Conservation (phyloP, 306 rosid genomes). For the Medicago lupulina region DNA sequence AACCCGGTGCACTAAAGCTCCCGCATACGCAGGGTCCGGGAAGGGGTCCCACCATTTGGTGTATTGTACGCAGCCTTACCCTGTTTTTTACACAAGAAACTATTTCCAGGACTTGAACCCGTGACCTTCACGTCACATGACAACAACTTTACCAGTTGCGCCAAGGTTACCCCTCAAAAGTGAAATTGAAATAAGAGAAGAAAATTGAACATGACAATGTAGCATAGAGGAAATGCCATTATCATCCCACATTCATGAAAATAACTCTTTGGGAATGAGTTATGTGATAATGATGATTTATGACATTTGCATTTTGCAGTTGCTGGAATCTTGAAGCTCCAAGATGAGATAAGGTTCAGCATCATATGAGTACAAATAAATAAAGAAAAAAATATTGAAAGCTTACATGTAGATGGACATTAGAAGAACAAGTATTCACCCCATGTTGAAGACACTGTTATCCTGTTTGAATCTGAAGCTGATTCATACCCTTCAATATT, state of each 20-base stretch:
- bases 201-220: neutral
- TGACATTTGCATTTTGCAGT: neutral
- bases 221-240: conserved; percentile 15
- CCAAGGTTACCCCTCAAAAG: no score
- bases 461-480: conserved; percentile 40
- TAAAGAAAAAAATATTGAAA: conserved; percentile 17
- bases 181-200: neutral
- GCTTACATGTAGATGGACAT: conserved; percentile 41
- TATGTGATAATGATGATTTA: neutral
- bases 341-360: neutral
- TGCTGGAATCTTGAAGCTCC: neutral
- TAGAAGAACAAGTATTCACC: conserved; percentile 44
- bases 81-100: no score
- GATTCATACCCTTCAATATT: conserved; percentile 44
- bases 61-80: no score
- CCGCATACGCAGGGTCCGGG: no score
- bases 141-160: no score
- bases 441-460: conserved; percentile 49
- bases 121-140: no score
- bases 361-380: neutral
- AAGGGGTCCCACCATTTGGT: no score
- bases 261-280: neutral
- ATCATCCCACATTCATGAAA: neutral
- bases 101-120: no score
- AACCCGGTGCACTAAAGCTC: no score